A percentile compares a stretch with the other conserved stretches of the same genome.
Evolutionary conservation across 805 yeast genomes (phyloP).

Genomic region (Starmerella roubikii): DNA sequence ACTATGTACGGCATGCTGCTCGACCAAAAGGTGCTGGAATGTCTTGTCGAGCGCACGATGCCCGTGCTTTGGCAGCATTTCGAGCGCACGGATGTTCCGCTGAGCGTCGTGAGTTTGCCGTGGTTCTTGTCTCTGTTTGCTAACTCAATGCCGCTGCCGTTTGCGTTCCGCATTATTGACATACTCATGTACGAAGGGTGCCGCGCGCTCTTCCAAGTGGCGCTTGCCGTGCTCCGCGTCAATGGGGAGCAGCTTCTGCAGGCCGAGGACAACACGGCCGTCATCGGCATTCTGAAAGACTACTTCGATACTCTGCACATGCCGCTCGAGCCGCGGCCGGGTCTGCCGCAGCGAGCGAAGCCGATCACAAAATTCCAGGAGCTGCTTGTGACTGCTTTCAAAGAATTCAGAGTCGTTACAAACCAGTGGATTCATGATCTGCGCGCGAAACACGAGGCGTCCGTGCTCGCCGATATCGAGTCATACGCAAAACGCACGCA

Average conservation of each 20-base stretch:
- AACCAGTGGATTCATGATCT: slow-evolving; percentile 59
- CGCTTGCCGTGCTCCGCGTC: slow-evolving; percentile 74
- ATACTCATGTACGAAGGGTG: slow-evolving; percentile 84
- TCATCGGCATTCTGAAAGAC: slow-evolving; percentile 69
- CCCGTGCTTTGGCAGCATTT: slow-evolving; percentile 82
- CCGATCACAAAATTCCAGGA: slow-evolving; percentile 77
- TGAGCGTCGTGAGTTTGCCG: slow-evolving; percentile 85
- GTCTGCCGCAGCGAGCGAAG: slow-evolving; percentile 43
- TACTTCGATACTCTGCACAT: slow-evolving; percentile 69
- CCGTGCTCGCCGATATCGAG: slow-evolving; percentile 75
- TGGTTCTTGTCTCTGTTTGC: slow-evolving; percentile 89
- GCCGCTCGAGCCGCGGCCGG: slow-evolving; percentile 54
- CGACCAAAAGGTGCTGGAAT: slow-evolving; percentile 88
- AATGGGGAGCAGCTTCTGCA: slow-evolving; percentile 73
- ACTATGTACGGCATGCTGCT: slow-evolving; percentile 95
- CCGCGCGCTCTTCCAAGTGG: slow-evolving; percentile 78
- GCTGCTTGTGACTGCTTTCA: slow-evolving; percentile 78
- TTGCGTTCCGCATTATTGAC: slow-evolving; percentile 83
- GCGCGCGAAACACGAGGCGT: slow-evolving; percentile 56
- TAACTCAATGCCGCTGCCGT: slow-evolving; percentile 87
- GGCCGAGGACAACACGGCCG: slow-evolving; percentile 84
- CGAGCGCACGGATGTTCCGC: slow-evolving; percentile 64
- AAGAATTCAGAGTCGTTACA: slow-evolving; percentile 70
- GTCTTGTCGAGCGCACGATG: slow-evolving; percentile 76
- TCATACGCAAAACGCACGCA: slow-evolving; percentile 86